Evolutionary conservation across 2,329 filamentous ascomycete species (phyloP), one percentile per base, ranked within the genome.

Genomic region (Ploettnerulaceae sp.): DNA sequence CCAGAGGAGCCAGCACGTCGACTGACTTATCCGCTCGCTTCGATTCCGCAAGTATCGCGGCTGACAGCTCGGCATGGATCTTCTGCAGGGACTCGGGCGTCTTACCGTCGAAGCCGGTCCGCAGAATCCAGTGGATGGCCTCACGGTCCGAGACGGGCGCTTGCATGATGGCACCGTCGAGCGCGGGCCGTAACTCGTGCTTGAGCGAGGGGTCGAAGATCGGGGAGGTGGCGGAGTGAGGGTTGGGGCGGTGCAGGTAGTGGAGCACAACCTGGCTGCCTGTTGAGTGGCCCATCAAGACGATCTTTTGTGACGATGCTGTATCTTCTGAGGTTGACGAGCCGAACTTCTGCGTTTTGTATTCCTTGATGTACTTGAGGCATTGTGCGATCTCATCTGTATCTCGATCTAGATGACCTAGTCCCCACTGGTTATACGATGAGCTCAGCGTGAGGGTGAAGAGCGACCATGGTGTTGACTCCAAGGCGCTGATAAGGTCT

Each of bases 401-500:
- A 46, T 67, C 65, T 49, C 64, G 55, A 45, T 66, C 65, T 6
- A 67, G 62, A 50, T 66, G 62, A 14, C 63, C 63, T 1, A 65
- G 55, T n/a, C 65, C 64, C 64, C 65, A 67, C 45, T 63, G 54
- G 41, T 58, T 55, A 42, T 65, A 62, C 7, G 66, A 69, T 0
- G 66, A 65, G 0, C 68, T 71, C 15, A 73, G 72, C 33, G 56
- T 66, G 20, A 66, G 38, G 24, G 62, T 58, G 55, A 66, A 66
- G 14, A 69, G 55, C 0, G 71, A 70, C 15, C 64, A 67, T 47
- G 55, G 53, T 2, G 62, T 65, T 26, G 57, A 53, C 17, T 60
- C 55, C 31, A 77, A 65, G 0, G 64, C 54, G 17, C 60, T 45
- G 3, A 73, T 69, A 45, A 79, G 65, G 5, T 63, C 56, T 39